phyloP scores from a whole-genome alignment of 306 rosid species.

The Luffa aegyptiaca region DNA sequence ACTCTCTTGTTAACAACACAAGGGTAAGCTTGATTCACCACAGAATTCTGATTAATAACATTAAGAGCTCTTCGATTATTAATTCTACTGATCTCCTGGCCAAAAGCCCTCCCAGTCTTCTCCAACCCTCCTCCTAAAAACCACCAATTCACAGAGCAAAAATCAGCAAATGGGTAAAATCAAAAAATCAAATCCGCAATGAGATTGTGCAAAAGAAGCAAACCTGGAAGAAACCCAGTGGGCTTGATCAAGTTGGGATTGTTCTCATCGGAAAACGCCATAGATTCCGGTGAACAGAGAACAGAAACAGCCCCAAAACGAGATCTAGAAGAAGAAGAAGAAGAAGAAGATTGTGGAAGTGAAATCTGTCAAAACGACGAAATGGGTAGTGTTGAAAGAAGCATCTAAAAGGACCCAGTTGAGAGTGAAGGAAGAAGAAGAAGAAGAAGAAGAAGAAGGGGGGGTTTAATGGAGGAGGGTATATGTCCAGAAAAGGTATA shows the following conservation, averaged over 20 bases:
- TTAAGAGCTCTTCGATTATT: constrained; percentile 59
- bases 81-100: constrained; percentile 35
- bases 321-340: constrained; percentile 1
- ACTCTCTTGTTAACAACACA: constrained; percentile 83
- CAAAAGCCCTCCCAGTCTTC: constrained; percentile 38
- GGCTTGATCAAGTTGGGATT: constrained; percentile 41
- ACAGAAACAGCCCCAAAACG: neutral
- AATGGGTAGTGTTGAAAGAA: neutral
- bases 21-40: constrained; percentile 47
- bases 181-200: no score
- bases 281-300: constrained; percentile 12
- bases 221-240: constrained; percentile 12
- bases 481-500: constrained; percentile 24
- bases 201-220: neutral
- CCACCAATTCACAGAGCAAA: neutral
- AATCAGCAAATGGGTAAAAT: neutral
- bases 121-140: constrained; percentile 31
- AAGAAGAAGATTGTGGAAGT: neutral
- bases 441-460: constrained; percentile 4
- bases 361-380: neutral
- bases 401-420: constrained; percentile 1
- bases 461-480: constrained; percentile 11
- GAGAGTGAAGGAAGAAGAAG: neutral
- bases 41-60: constrained; percentile 49
- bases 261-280: constrained; percentile 55